phyloP scores from a whole-genome alignment of 257 asterid genomes.

The Hygrophila difformis region DNA sequence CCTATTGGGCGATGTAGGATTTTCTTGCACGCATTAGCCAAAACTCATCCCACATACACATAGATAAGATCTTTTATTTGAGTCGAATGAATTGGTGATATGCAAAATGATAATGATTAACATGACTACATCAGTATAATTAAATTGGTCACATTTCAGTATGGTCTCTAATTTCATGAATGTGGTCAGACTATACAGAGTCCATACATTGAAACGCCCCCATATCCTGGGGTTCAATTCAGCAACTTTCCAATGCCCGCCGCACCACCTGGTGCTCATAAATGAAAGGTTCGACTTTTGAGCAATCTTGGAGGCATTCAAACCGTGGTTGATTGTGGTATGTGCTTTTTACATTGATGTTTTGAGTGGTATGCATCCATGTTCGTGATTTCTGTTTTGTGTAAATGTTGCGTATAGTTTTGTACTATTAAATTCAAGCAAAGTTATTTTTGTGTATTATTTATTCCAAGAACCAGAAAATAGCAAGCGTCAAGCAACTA shows the following conservation, averaged over 20 bases:
- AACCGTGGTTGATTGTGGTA: background rate
- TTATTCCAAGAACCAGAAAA: background rate
- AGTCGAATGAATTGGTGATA: too few species aligned
- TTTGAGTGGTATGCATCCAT: slow-evolving; percentile 15
- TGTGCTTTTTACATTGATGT: background rate
- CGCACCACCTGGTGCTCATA: slow-evolving; percentile 91
- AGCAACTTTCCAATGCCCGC: slow-evolving; percentile 70
- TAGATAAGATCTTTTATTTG: too few species aligned
- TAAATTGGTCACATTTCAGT: background rate
- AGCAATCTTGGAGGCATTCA: background rate
- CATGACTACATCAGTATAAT: background rate
- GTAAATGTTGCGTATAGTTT: background rate
- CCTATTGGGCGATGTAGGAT: too few species aligned
- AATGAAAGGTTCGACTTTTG: slow-evolving; percentile 19
- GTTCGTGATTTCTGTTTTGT: slow-evolving; percentile 17
- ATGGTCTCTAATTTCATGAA: slow-evolving; percentile 5
- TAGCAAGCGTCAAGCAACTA: background rate
- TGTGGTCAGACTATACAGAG: slow-evolving; percentile 33
- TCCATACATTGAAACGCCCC: slow-evolving; percentile 95
- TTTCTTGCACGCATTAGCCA: too few species aligned
- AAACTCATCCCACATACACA: background rate
- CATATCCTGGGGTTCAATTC: slow-evolving; percentile 33
- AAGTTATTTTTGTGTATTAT: background rate
- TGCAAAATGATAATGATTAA: background rate
- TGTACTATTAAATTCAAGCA: background rate